Evolutionary conservation across 2,329 filamentous ascomycete species (phyloP).

Genomic region (Fusarium drepaniforme): DNA sequence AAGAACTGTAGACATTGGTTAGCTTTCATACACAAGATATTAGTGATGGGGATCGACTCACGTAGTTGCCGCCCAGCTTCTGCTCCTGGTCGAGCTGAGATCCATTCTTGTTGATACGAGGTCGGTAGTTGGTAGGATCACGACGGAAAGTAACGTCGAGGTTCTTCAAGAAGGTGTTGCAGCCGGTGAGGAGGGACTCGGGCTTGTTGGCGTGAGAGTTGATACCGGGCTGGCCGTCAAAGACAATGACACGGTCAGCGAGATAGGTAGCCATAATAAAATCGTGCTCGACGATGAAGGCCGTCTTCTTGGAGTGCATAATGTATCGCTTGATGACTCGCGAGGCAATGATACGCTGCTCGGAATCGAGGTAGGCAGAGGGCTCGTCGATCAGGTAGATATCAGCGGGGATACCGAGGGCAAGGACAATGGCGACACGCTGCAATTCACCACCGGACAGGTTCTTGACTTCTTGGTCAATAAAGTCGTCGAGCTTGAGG

Average conservation of each 20-base stretch:
- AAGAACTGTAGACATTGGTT: conserved; percentile 77
- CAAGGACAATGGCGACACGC: conserved; percentile 96
- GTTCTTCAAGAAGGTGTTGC: conserved; percentile 97
- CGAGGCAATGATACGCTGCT: conserved; percentile 97
- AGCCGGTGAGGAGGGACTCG: conserved; percentile 92
- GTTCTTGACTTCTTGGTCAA: conserved; percentile 99
- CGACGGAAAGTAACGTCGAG: conserved; percentile 98
- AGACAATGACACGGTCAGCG: conserved; percentile 97
- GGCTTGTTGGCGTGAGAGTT: conserved; percentile 89
- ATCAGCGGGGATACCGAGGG: conserved; percentile 95
- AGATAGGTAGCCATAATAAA: conserved; percentile 91
- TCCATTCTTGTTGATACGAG: conserved; percentile 97
- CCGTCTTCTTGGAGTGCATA: conserved; percentile 99
- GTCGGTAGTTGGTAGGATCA: conserved; percentile 94
- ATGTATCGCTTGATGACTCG: conserved; percentile 99
- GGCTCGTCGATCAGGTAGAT: conserved; percentile 99
- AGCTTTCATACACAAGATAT: conserved; percentile 11
- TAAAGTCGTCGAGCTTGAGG: conserved; percentile 98
- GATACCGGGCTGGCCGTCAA: conserved; percentile 92
- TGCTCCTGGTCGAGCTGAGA: conserved; percentile 98
- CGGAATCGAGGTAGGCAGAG: conserved; percentile 96
- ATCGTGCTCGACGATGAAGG: conserved; percentile 99
- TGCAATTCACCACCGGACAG: conserved; percentile 99
- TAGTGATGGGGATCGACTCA: conserved; percentile 60
- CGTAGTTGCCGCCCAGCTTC: conserved; percentile 92